Base-by-base conservation (phyloP, 352 stramenopile species). In the Globisporangium iwayamae region DNA sequence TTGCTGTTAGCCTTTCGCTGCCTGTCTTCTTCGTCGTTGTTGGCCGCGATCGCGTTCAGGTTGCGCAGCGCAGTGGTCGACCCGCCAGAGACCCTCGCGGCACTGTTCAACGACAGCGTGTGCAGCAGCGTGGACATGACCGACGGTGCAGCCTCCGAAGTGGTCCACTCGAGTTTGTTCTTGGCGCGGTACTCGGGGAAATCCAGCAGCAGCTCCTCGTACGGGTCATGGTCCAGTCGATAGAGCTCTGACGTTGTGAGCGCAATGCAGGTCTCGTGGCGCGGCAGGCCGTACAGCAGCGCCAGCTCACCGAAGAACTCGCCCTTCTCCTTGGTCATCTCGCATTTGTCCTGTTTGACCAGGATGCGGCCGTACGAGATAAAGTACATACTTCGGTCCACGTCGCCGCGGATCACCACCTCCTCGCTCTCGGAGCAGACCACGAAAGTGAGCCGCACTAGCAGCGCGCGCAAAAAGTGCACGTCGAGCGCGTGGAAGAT, bases 331-430 rank as follows among this genome's bases (percentile, higher is more conserved):
- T 85, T 83, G 0, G 69, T 79, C 9, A 62, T 59, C 45, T 90
- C 81, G 16, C 58, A 75, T 3, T 70, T 78, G 4, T 74, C 73
- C 22, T 84, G 71, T 60, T 83, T 88, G 25, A 92, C 75, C 20
- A 84, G 68, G 2, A 93, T 58, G 5, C 81, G 82, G 0, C 85
- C 85, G 0, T 76, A 58, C 0, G 80, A 72, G 53, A 93, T 90
- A 38, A 93, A 90, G 57, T 92, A 92, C 85, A 93, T 91, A 45
- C 69, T 85, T 16, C 80, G 78, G 34, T 92, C 83, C 56, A 92
- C 82, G 66, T 94, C 85, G 1, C 85, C 83, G 4, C 69, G 65
- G n/a, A 87, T 83, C 55, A 90, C 80, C 41, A 91, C 72, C 38
- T 90, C 79, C 56, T 90, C 81, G 14, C 73, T 76, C 53, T 88